These are phyloP conservation scores for Trichoderma harzianum DNA, from an alignment of 2,329 filamentous ascomycete species.

Conservation along the genomic window DNA sequence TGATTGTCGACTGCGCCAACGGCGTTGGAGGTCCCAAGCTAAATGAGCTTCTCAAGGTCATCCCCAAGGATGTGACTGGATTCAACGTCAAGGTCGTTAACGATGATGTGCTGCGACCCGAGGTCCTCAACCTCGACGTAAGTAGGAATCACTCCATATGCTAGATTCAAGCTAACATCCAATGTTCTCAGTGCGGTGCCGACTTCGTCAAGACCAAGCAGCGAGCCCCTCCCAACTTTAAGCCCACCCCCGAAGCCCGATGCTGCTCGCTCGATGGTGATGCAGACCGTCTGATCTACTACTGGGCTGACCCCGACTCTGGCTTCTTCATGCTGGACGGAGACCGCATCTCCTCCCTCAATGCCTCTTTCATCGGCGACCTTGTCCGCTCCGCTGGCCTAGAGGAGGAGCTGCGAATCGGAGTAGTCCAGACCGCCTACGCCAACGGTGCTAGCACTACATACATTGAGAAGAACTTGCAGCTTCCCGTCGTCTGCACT, in stretches of 20 bases:
- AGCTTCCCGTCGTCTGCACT: conserved; percentile 87
- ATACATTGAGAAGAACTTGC: conserved; percentile 84
- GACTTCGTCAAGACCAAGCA: conserved; percentile 98
- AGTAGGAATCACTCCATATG: conserved; percentile 26
- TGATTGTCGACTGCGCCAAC: conserved; percentile 94
- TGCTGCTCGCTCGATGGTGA: conserved; percentile 93
- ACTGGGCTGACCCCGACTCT: conserved; percentile 78
- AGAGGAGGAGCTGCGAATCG: conserved; percentile 77
- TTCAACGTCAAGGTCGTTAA: conserved; percentile 86
- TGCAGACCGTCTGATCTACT: conserved; percentile 93
- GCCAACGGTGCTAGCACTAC: conserved; percentile 93
- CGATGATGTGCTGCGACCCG: conserved; percentile 86
- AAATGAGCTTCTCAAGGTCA: conserved; percentile 76
- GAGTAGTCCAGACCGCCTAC: conserved; percentile 95
- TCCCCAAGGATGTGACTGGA: conserved; percentile 66
- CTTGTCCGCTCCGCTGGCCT: conserved; percentile 78
- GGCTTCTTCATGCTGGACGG: conserved; percentile 92
- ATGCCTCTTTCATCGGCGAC: conserved; percentile 89
- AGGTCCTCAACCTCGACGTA: conserved; percentile 84
- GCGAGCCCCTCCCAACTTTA: conserved; percentile 78
- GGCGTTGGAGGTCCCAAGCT: conserved; percentile 94
- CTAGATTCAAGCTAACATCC: conserved; percentile 2
- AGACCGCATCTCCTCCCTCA: conserved; percentile 92
- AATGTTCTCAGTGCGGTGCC: conserved; percentile 69
- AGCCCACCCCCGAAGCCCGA: conserved; percentile 70